Evolutionary conservation across 352 stramenopile species (phyloP).

Genomic region (Phytopythium ostracodes): DNA sequence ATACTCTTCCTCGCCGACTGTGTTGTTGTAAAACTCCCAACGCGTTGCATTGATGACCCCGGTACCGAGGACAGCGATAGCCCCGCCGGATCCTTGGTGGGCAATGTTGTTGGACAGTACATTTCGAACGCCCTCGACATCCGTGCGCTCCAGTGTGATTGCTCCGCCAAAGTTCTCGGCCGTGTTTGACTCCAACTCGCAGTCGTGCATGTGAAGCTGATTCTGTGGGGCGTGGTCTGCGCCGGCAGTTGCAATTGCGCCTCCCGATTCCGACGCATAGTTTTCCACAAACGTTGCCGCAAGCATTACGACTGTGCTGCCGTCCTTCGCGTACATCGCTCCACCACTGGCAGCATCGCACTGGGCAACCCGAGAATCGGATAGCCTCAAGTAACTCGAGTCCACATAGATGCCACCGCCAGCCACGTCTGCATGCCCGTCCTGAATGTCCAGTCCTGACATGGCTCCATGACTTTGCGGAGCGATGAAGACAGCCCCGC

Average conservation of each 20-base stretch:
- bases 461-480: constrained; percentile 12
- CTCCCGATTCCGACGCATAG: constrained; percentile 20
- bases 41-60: constrained; percentile 12
- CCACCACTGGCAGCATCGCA: constrained; percentile 18
- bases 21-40: constrained; percentile 41
- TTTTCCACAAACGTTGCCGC: constrained; percentile 25
- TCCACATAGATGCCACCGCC: constrained; percentile 29
- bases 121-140: constrained; percentile 18
- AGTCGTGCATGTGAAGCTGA: constrained; percentile 17
- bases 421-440: constrained; percentile 9
- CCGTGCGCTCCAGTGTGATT: constrained; percentile 22
- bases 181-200: constrained; percentile 17
- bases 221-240: constrained; percentile 1
- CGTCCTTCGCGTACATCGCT: constrained; percentile 20
- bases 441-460: constrained; percentile 11
- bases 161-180: constrained; percentile 23
- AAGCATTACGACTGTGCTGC: constrained; percentile 15
- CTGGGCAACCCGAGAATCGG: constrained; percentile 13
- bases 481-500: constrained; percentile 23
- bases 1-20: constrained; percentile 12
- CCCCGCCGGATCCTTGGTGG: constrained; percentile 20
- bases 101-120: constrained; percentile 18
- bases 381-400: constrained; percentile 12
- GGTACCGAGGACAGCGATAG: constrained; percentile 18
- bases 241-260: constrained; percentile 17